Base-by-base conservation (phyloP, 1,284 basidiomycete species). In the Apiotrichum mycotoxinovorans region DNA sequence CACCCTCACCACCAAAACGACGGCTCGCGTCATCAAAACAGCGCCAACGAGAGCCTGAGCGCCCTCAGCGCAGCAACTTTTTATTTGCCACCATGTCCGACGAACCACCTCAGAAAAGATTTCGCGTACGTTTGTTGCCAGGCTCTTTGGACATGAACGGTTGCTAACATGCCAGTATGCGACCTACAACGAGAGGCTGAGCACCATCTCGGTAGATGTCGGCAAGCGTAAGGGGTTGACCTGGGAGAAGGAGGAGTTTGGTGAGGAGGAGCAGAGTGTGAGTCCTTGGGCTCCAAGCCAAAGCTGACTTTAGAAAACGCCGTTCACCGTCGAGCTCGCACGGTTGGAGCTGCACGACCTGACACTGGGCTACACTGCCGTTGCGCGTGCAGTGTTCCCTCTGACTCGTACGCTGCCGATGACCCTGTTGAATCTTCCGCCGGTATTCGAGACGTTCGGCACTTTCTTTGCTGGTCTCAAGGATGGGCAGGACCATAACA, bases 391-490 rank as follows among this genome's bases (percentile, higher is more conserved):
- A 51, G 82, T 82, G 0, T 80, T 83, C 38, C 78, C 82, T 0
- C 78, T 92, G 26, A 85, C 87, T 1, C 81, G 83, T 2, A 91
- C 88, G 1, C 84, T 94, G 79, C 86, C 91, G 0, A 79, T 92
- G 46, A 83, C 91, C 3, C 78, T 95, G 12, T 87, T 89, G 66
- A 88, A 93, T 70, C 88, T 88, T 82, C 79, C 79, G 53, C 81
- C 86, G 17, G 81, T 93, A 5, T 63, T 68, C 27, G 50, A 61
- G 5, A 60, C 61, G 23, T 73, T 79, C 57, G 57, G 63, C n/a
- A 57, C 65, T 14, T 82, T 88, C 48, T 81, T 92, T 49, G 77
- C 81, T 1, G 49, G 56, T 23, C 56, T 73, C 26, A 11, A 66
- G 41, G 61, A 67, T 33, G 68, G 71, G 20, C 33, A 68, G 45